Percentiles rank a stretch among this genome's conserved stretches.
phyloP scores from a whole-genome alignment of 495 filamentous ascomycete genomes.

The Penicillium arizonense region DNA sequence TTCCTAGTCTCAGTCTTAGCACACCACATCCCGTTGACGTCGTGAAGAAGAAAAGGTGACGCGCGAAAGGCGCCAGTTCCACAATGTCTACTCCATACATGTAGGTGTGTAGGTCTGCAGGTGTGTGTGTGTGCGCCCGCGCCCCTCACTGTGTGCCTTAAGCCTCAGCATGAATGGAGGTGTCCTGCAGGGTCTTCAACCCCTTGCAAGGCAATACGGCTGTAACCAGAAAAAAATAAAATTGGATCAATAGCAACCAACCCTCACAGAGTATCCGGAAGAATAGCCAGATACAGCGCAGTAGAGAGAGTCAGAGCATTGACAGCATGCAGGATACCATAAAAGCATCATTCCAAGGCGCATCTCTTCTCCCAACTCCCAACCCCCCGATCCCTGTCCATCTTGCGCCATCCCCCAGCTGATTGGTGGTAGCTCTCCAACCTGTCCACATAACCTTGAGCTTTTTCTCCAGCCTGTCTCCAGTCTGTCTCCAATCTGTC shows the following conservation, averaged over 20 bases:
- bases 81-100: neutral
- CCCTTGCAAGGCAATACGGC: constrained; percentile 17
- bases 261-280: neutral
- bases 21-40: constrained; percentile 1
- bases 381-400: constrained; percentile 15
- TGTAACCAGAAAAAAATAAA: neutral
- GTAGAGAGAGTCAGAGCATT: neutral
- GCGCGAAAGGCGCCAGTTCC: constrained; percentile 15
- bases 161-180: constrained; percentile 5
- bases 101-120: neutral
- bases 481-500: neutral
- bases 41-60: neutral
- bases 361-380: constrained; percentile 3
- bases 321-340: neutral
- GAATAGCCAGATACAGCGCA: neutral
- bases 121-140: neutral
- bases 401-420: constrained; percentile 8
- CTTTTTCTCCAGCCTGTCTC: neutral
- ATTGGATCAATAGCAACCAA: neutral
- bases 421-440: constrained; percentile 10
- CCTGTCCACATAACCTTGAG: neutral
- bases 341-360: constrained; percentile 4
- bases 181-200: constrained; percentile 18
- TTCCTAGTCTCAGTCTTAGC: constrained; percentile 2
- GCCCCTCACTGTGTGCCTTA: constrained; percentile 7